Evolutionary conservation across 768 basidiomycete species (phyloP).

Genomic region (Pulveroboletus frians): DNA sequence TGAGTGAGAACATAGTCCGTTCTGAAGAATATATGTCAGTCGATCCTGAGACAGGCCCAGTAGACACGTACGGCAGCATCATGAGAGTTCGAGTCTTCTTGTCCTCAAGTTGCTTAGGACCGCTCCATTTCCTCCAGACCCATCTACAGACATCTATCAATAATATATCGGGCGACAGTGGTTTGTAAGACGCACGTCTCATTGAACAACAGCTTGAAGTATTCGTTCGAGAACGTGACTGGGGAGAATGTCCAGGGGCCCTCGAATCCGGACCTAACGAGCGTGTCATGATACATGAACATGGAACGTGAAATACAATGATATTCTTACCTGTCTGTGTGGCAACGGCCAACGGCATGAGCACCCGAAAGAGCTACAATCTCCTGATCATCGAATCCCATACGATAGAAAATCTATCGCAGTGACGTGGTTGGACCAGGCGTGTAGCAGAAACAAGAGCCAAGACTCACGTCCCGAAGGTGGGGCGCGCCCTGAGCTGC

Average conservation of each 20-base stretch:
- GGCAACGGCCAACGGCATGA: conserved; percentile 95
- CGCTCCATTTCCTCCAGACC: conserved; percentile 95
- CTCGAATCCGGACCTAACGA: conserved; percentile 64
- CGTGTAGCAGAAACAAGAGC: neutral
- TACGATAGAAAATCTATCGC: too few relatives aligned
- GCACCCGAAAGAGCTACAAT: conserved; percentile 92
- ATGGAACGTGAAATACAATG: neutral
- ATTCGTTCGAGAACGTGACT: conserved; percentile 82
- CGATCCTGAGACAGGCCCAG: neutral
- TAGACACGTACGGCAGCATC: conserved; percentile 85
- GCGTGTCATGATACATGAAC: neutral
- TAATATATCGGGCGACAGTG: neutral
- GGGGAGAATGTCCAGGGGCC: conserved; percentile 97
- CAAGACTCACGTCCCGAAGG: conserved; percentile 58
- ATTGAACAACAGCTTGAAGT: conserved; percentile 76
- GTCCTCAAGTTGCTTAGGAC: conserved; percentile 91
- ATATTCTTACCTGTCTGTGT: conserved; percentile 58
- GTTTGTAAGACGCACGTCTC: conserved; percentile 54
- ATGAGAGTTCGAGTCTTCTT: conserved; percentile 84
- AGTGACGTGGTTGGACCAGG: neutral
- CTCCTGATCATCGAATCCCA: too few relatives aligned
- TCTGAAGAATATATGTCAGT: conserved; percentile 29
- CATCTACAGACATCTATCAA: conserved; percentile 39
- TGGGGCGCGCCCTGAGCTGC: conserved; percentile 80
- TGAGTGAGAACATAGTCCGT: conserved; percentile 85